These are phyloP conservation scores for Lipomyces starkeyi DNA, from an alignment of 805 yeast genomes.

Conservation along the genomic window DNA sequence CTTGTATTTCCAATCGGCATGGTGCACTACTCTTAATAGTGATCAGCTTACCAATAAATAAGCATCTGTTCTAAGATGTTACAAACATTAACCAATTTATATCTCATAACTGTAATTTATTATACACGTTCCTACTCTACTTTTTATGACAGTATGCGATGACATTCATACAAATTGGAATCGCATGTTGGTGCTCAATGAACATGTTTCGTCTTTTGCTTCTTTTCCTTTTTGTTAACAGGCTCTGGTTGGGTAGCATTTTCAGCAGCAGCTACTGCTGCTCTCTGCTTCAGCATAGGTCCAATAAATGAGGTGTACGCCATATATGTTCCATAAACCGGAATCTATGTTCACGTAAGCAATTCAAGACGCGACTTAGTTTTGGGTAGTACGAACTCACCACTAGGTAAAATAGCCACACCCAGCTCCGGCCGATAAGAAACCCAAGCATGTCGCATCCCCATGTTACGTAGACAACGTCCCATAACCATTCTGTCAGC, in stretches of 20 bases:
- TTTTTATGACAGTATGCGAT: not conserved
- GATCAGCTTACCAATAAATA: not conserved
- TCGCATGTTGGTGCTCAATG: constrained; percentile 7
- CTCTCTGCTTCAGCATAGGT: constrained; percentile 28
- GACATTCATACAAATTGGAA: not conserved
- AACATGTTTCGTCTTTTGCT: constrained; percentile 27
- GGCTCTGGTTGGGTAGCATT: not conserved
- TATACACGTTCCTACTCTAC: not conserved
- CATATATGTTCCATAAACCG: constrained; percentile 27
- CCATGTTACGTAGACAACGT: constrained; percentile 69
- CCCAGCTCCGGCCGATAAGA: constrained; percentile 60
- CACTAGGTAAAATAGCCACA: constrained; percentile 61
- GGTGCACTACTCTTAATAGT: not conserved
- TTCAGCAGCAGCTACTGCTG: constrained; percentile 13
- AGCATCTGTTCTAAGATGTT: not conserved
- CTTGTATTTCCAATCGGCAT: not conserved
- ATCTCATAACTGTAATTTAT: not conserved
- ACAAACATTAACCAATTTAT: not conserved
- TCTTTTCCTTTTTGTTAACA: constrained; percentile 12
- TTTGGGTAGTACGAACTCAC: constrained; percentile 34
- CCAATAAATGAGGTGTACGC: constrained; percentile 34
- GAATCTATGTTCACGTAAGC: constrained; percentile 21
- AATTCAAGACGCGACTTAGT: not conserved
- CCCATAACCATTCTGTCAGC: constrained; percentile 74
- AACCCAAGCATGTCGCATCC: constrained; percentile 60